A percentile compares a stretch with the other conserved stretches of the same genome.
Conservation (phyloP, 225 moss, liverwort and hornwort genomes). For the Rhytidiadelphus loreus region DNA sequence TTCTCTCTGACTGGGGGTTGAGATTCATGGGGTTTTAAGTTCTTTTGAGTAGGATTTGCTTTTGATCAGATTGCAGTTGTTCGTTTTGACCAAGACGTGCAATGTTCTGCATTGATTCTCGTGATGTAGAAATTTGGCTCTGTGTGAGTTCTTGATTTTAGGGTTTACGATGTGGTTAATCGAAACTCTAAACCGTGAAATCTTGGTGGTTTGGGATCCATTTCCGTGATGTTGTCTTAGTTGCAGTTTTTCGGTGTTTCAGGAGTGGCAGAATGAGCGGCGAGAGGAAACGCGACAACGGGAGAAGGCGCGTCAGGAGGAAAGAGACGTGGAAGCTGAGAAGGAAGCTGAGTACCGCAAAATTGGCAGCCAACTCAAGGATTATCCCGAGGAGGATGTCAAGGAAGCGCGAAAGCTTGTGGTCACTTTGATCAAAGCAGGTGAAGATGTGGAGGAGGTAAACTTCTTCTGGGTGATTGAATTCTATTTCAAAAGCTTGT, state of each 20-base stretch:
- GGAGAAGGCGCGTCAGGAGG: slow-evolving; percentile 27
- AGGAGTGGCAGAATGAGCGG: slow-evolving; percentile 76
- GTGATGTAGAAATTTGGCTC: neutral
- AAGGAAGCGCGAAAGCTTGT: slow-evolving; percentile 51
- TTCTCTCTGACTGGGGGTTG: neutral
- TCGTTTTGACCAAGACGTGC: neutral
- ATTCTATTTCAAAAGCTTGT: neutral
- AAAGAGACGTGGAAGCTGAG: slow-evolving; percentile 39
- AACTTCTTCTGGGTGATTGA: neutral
- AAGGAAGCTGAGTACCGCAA: slow-evolving; percentile 50
- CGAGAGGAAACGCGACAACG: slow-evolving; percentile 41
- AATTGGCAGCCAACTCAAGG: slow-evolving; percentile 38
- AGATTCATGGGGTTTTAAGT: neutral
- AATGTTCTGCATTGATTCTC: neutral
- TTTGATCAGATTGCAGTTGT: neutral
- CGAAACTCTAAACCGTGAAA: neutral
- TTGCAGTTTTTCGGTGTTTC: neutral
- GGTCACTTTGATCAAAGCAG: slow-evolving; percentile 55
- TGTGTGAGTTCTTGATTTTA: neutral
- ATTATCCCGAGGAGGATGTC: slow-evolving; percentile 53
- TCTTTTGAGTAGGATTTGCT: neutral
- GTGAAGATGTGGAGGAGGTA: slow-evolving; percentile 83
- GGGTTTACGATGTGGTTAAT: neutral
- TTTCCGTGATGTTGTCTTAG: neutral
- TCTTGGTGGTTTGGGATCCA: neutral